Conservation (phyloP, 768 basidiomycete genomes). For the Tricholoma hemisulphureum region DNA sequence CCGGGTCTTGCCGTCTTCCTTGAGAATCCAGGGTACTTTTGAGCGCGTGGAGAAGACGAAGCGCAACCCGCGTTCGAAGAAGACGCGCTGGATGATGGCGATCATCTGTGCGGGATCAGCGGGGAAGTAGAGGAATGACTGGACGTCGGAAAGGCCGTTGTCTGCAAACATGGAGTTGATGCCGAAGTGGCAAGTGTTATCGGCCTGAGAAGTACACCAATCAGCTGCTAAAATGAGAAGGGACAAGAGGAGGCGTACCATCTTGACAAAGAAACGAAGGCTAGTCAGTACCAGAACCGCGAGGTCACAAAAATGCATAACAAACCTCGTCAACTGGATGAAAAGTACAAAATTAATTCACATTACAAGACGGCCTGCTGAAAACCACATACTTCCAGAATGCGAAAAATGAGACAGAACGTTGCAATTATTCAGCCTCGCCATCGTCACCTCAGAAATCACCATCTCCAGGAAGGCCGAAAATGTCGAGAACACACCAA, state of each 20-base stretch:
- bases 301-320: constrained; percentile 2
- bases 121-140: constrained; percentile 85
- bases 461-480: constrained; percentile 92
- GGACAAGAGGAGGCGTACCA: constrained; percentile 22
- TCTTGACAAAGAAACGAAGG: constrained; percentile 17
- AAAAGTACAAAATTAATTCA: constrained; percentile 1
- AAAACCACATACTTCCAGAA: constrained; percentile 59
- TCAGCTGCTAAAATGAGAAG: background rate
- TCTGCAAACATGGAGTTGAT: constrained; percentile 87
- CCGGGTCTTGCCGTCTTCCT: constrained; percentile 65
- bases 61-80: constrained; percentile 80
- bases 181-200: constrained; percentile 51
- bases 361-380: background rate
- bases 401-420: constrained; percentile 89
- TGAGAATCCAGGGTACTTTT: constrained; percentile 84
- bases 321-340: constrained; percentile 59
- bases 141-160: constrained; percentile 78
- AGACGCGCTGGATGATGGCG: constrained; percentile 71
- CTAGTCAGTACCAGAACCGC: background rate
- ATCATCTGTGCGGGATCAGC: constrained; percentile 81
- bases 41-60: constrained; percentile 89
- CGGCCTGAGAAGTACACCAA: constrained; percentile 31
- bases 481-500: constrained; percentile 88
- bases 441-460: constrained; percentile 88
- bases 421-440: constrained; percentile 86